phyloP scores from a whole-genome alignment of 306 rosid genomes.

The Cucumis melo region DNA sequence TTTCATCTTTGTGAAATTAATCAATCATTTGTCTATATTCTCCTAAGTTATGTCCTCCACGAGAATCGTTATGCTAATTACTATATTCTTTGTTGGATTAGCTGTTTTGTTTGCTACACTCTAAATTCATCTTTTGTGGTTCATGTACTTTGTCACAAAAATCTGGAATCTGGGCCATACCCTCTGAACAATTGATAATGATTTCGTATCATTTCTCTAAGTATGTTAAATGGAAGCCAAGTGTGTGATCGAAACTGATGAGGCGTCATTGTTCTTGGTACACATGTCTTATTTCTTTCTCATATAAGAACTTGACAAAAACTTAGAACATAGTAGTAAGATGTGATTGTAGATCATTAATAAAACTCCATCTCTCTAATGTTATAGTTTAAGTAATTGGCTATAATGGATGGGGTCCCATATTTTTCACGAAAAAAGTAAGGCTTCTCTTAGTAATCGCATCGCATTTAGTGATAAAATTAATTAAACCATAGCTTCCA shows the following conservation, averaged over 20 bases:
- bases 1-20: not conserved
- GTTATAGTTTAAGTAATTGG: no score
- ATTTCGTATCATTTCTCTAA: not conserved
- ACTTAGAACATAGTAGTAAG: not conserved
- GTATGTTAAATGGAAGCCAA: not conserved
- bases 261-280: not conserved
- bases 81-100: not conserved
- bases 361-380: not conserved
- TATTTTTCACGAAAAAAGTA: no score
- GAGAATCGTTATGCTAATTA: not conserved
- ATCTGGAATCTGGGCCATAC: not conserved
- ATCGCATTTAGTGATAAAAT: no score
- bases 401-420: no score
- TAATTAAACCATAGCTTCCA: no score
- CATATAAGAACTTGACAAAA: not conserved
- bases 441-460: no score
- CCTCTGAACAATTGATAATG: not conserved
- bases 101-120: not conserved
- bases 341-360: not conserved
- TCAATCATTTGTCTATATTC: not conserved
- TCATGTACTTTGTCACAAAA: not conserved
- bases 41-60: not conserved
- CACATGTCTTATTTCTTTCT: not conserved
- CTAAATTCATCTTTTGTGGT: not conserved
- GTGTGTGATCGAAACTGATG: not conserved